Percentiles rank a stretch among this genome's conserved stretches.
Conservation (phyloP, 2,329 filamentous ascomycete genomes). For the Hymenoscyphus fructigenus region DNA sequence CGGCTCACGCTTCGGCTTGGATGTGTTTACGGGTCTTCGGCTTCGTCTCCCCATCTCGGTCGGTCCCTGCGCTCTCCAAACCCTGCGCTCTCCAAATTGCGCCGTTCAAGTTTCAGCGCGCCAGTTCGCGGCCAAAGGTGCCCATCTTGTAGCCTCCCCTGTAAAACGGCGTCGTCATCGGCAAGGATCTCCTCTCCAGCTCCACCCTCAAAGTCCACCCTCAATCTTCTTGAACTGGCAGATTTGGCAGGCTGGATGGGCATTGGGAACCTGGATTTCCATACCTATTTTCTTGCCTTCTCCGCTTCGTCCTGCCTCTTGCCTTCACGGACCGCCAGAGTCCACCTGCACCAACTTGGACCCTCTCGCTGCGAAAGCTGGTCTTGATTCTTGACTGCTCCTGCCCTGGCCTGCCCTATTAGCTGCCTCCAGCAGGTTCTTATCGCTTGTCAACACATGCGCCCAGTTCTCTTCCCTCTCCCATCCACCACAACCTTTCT, state of each 20-base stretch:
- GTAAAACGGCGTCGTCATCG: neutral
- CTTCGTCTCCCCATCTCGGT: neutral
- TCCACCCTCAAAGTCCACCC: neutral
- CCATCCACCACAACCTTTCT: neutral
- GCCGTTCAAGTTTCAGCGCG: neutral
- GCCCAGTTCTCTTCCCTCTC: neutral
- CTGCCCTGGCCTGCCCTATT: neutral
- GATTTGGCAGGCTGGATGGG: neutral
- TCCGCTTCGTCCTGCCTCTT: neutral
- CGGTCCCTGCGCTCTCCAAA: neutral
- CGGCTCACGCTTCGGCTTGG: neutral
- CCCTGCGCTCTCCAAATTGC: neutral
- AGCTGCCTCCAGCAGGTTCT: neutral
- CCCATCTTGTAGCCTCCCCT: neutral
- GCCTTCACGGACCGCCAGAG: neutral
- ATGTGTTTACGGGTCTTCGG: neutral
- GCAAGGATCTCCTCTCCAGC: neutral
- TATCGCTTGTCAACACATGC: neutral
- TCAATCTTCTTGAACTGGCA: neutral
- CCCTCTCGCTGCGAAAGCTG: no score
- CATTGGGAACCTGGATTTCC: neutral
- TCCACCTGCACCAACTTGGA: no score
- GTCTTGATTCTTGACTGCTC: neutral
- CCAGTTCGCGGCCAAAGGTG: no score
- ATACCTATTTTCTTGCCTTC: neutral